phyloP scores from a whole-genome alignment of 2,329 filamentous ascomycete species.

The Drechslerella dactyloides region DNA sequence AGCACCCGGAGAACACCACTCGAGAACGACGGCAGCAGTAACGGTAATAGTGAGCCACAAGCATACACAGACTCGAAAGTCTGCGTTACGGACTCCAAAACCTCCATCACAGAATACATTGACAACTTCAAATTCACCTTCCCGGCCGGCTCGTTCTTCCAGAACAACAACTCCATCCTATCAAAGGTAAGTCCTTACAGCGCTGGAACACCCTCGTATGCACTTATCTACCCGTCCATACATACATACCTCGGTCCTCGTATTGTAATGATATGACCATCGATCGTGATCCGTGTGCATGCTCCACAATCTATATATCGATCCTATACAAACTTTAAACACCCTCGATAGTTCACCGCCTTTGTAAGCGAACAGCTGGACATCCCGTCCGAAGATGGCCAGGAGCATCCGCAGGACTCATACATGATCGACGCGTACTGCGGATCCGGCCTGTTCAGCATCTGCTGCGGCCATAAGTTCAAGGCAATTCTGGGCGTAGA shows the following conservation, averaged over 20 bases:
- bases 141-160: conserved; percentile 93
- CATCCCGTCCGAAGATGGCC: conserved; percentile 57
- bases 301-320: background rate
- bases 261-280: background rate
- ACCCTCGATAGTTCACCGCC: conserved; percentile 51
- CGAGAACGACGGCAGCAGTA: conserved; percentile 56
- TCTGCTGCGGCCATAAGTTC: conserved; percentile 77
- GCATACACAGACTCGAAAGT: conserved; percentile 77
- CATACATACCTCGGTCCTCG: background rate
- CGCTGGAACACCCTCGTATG: background rate
- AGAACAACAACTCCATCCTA: conserved; percentile 99
- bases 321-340: conserved; percentile 17
- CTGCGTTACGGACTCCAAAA: conserved; percentile 86
- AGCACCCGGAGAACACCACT: conserved; percentile 73
- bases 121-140: conserved; percentile 85
- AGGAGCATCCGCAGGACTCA: conserved; percentile 65
- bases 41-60: conserved; percentile 64
- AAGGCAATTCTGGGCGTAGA: conserved; percentile 72
- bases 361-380: conserved; percentile 54
- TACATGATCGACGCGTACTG: conserved; percentile 98
- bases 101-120: conserved; percentile 84
- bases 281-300: background rate
- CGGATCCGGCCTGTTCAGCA: conserved; percentile 94
- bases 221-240: background rate
- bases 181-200: conserved; percentile 60